These are phyloP conservation scores for Mychonastes homosphaera DNA, from an alignment of 139 green algal species.

Conservation along the genomic window DNA sequence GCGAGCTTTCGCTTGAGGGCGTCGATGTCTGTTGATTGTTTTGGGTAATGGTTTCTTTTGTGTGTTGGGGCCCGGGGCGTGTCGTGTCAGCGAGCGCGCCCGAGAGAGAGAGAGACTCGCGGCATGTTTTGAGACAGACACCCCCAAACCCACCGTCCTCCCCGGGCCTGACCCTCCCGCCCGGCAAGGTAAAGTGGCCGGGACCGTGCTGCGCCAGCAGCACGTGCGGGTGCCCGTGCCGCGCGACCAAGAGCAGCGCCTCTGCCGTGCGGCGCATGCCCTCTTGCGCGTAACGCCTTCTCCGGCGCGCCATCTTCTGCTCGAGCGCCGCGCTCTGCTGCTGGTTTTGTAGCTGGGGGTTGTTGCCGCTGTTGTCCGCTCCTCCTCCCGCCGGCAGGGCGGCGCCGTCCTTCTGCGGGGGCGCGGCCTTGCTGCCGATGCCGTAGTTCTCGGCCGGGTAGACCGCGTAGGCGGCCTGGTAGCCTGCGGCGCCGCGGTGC, in stretches of 20 bases:
- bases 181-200: constrained; percentile 80
- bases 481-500: no score
- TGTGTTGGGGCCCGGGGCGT: background rate
- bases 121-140: background rate
- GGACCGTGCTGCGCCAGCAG: constrained; percentile 74
- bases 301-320: background rate
- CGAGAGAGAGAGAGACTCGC: background rate
- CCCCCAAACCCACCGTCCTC: constrained; percentile 68
- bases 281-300: constrained; percentile 50
- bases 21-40: constrained; percentile 56
- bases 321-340: background rate
- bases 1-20: constrained; percentile 81
- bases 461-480: constrained; percentile 52
- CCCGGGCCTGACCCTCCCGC: constrained; percentile 71
- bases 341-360: background rate
- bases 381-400: constrained; percentile 20
- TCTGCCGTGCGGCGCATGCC: constrained; percentile 76
- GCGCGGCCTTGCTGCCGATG: constrained; percentile 75
- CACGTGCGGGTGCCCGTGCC: constrained; percentile 89
- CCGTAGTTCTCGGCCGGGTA: constrained; percentile 79
- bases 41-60: no score
- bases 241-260: constrained; percentile 74
- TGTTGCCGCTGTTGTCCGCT: background rate
- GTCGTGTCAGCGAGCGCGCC: background rate
- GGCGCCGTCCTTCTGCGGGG: constrained; percentile 64